Conservation (phyloP, 2,329 filamentous ascomycete genomes). For the Scedosporium minutisporum region DNA sequence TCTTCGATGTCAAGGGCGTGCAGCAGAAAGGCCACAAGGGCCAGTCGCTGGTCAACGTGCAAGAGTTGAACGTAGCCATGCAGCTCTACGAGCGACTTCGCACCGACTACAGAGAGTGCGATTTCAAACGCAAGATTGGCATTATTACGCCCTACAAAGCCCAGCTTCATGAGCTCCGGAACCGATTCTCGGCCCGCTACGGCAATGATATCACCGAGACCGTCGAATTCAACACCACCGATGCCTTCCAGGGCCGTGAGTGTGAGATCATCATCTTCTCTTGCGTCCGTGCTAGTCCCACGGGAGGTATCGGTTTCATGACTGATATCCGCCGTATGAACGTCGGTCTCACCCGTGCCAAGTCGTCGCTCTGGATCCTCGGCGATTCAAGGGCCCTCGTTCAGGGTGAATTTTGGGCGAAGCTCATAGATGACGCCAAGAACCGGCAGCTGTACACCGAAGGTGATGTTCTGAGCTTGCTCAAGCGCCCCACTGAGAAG, state of each 20-base stretch:
- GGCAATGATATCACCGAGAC: constrained; percentile 65
- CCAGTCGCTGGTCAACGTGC: constrained; percentile 81
- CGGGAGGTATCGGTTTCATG: constrained; percentile 95
- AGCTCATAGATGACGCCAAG: constrained; percentile 74
- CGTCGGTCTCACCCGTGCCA: constrained; percentile 91
- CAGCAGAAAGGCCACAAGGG: constrained; percentile 74
- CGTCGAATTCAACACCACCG: constrained; percentile 97
- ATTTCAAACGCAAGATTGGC: constrained; percentile 77
- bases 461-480: constrained; percentile 44
- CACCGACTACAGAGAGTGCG: constrained; percentile 57
- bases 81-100: constrained; percentile 73
- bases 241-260: constrained; percentile 94
- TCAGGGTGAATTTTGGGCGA: constrained; percentile 85
- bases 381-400: constrained; percentile 81
- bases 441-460: constrained; percentile 65
- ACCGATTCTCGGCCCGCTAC: constrained; percentile 62
- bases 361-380: constrained; percentile 92
- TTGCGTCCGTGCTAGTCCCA: constrained; percentile 86
- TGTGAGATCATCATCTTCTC: constrained; percentile 99
- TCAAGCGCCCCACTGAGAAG: constrained; percentile 33
- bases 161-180: constrained; percentile 71
- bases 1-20: constrained; percentile 89
- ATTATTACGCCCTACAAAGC: constrained; percentile 98
- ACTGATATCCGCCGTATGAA: constrained; percentile 99
- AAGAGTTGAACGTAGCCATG: constrained; percentile 79